Percentiles rank a stretch among this genome's conserved stretches.
These are phyloP conservation scores for Baudoinia panamericana DNA, from an alignment of 495 filamentous ascomycete species.

Conservation along the genomic window DNA sequence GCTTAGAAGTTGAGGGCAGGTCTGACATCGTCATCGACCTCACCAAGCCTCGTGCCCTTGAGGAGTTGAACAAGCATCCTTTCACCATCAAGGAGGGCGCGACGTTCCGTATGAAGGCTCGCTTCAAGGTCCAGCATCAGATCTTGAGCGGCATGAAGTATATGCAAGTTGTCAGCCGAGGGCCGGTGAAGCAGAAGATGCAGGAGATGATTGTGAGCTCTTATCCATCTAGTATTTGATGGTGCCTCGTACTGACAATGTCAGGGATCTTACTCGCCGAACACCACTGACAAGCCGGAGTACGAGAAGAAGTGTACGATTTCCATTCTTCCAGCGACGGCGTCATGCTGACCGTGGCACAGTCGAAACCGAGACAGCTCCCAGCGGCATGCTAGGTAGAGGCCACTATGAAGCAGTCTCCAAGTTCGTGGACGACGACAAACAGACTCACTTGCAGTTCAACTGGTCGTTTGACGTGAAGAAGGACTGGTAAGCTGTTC, in stretches of 20 bases:
- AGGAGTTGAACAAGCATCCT: conserved; percentile 65
- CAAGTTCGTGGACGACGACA: conserved; percentile 86
- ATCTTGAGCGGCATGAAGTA: conserved; percentile 91
- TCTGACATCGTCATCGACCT: conserved; percentile 77
- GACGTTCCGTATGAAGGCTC: conserved; percentile 80
- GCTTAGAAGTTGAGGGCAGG: conserved; percentile 67
- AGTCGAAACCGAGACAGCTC: conserved; percentile 86
- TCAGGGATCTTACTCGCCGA: conserved; percentile 78
- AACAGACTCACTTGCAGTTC: conserved; percentile 71
- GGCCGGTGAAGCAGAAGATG: conserved; percentile 73
- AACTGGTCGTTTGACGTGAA: conserved; percentile 89
- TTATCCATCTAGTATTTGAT: neutral
- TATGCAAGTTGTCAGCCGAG: conserved; percentile 79
- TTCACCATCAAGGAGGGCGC: conserved; percentile 96
- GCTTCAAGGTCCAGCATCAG: conserved; percentile 90
- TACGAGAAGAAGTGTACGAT: conserved; percentile 85
- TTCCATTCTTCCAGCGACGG: neutral
- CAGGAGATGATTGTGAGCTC: conserved; percentile 93
- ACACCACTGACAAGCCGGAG: conserved; percentile 63
- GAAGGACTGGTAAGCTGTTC: conserved; percentile 84
- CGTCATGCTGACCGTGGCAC: neutral
- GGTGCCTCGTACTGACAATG: neutral
- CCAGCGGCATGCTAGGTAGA: conserved; percentile 72
- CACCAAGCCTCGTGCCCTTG: conserved; percentile 45
- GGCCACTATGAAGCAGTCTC: conserved; percentile 76